Evolutionary conservation across 176 grass and related monocot genomes (phyloP), one percentile per base, ranked within the genome.

Genomic region (Rhynchospora tenuis): DNA sequence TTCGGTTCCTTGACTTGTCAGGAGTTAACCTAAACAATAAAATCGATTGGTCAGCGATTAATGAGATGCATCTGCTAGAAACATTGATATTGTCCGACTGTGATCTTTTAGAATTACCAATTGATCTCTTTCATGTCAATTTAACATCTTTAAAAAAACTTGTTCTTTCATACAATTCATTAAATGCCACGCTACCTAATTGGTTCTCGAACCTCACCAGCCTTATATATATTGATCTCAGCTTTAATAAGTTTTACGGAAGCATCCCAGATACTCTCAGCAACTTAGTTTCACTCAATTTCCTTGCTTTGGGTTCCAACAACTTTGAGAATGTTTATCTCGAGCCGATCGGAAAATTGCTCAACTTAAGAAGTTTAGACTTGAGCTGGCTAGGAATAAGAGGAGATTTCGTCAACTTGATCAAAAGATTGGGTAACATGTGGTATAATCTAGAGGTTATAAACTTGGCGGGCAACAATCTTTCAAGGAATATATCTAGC

Each of bases 141-240:
- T 38, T 38, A 38, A 38, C 33, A 38, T 38, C 33, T 38, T 38
- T 38, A 38, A 38, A 2, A 38, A 38, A 38, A 38, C 33, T 87
- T 56, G 0, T 85, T 44, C 57, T 89, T 7, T 31, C 11, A 4
- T 0, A 0, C 0, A 89, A 86, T 12, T 0, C 3, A 79, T 89
- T 8, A n/a, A 1, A 69, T 55, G 16, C 22, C 9, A 19, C 47
- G 3, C 52, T 83, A 64, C 82, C 88, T 0, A 33, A 87, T 68
- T 90, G 85, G 86, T 9, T 93, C 48, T 82, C 88, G 88, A 73
- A 88, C 51, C 8, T 84, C 15, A 83, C 73, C 57, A 79, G 4
- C 1, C 57, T 88, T 22, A 59, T 48, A 3, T 55, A 66, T 26
- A 46, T 86, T 0, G 1, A 62, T n/a, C 31, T 91, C 6, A 7